These are phyloP conservation scores for Ramaria rubella DNA, from an alignment of 768 basidiomycete genomes.

Conservation along the genomic window DNA sequence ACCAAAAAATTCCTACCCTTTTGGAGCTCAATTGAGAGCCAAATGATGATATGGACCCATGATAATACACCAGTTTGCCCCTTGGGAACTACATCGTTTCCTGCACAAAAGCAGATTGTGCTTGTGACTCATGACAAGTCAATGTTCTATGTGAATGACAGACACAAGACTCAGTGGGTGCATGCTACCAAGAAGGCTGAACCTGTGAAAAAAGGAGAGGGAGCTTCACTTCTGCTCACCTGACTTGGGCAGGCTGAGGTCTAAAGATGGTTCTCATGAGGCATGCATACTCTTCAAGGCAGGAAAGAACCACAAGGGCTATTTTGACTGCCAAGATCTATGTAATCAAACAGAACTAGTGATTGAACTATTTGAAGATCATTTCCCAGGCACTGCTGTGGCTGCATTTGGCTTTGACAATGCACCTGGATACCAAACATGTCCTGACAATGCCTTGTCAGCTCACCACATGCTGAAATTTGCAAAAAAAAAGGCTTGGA, in stretches of 20 bases:
- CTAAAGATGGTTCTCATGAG: neutral
- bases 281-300: neutral
- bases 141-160: constrained; percentile 18
- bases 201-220: constrained; percentile 5
- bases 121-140: constrained; percentile 16
- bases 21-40: neutral
- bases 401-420: too few relatives aligned
- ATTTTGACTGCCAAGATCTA: constrained; percentile 11
- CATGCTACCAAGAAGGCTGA: constrained; percentile 1
- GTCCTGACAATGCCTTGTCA: neutral
- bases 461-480: neutral
- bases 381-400: neutral
- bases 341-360: constrained; percentile 11
- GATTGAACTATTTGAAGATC: neutral
- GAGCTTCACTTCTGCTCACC: neutral
- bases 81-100: neutral
- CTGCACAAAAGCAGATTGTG: neutral
- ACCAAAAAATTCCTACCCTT: neutral
- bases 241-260: neutral
- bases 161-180: constrained; percentile 10
- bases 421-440: too few relatives aligned
- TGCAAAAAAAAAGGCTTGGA: neutral
- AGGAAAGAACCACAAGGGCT: neutral
- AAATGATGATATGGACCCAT: neutral
- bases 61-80: neutral